Evolutionary conservation across 345 rosid species (phyloP).

Genomic region (Salix exigua): DNA sequence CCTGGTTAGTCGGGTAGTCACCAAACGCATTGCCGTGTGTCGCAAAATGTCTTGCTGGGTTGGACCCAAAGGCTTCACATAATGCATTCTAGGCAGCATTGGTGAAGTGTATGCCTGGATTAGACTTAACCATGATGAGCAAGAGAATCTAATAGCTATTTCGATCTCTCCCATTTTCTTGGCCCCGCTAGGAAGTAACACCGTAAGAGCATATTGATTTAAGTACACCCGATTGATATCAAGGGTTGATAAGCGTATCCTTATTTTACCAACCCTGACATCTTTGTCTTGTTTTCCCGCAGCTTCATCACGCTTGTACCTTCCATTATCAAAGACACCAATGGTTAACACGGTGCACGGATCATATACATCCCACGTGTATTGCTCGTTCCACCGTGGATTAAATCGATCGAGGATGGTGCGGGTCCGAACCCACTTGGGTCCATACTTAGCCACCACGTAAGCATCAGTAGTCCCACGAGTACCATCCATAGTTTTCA

Average conservation of each 20-base stretch:
- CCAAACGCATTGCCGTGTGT: constrained; percentile 82
- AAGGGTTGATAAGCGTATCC: constrained; percentile 71
- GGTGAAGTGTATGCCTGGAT: constrained; percentile 71
- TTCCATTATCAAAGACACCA: constrained; percentile 75
- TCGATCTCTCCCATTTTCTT: constrained; percentile 89
- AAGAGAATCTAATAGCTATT: constrained; percentile 70
- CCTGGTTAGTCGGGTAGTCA: constrained; percentile 56
- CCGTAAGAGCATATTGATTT: constrained; percentile 52
- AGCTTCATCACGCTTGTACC: constrained; percentile 56
- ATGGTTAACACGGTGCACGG: constrained; percentile 78
- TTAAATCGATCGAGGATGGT: constrained; percentile 80
- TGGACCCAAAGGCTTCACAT: constrained; percentile 62
- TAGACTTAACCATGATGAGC: constrained; percentile 67
- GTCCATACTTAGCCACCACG: constrained; percentile 91
- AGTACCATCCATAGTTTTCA: constrained; percentile 79
- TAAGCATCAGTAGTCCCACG: constrained; percentile 87
- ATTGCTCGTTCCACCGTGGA: constrained; percentile 94
- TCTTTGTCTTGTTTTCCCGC: constrained; percentile 55
- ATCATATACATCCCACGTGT: constrained; percentile 87
- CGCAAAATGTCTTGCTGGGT: constrained; percentile 79
- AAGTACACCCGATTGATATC: constrained; percentile 70
- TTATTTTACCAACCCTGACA: constrained; percentile 56
- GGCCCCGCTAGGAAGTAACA: constrained; percentile 66
- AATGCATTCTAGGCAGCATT: constrained; percentile 84
- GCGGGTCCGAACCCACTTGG: constrained; percentile 86